phyloP scores from a whole-genome alignment of 495 filamentous ascomycete species.

The Pyrenopolyporus hunteri region DNA sequence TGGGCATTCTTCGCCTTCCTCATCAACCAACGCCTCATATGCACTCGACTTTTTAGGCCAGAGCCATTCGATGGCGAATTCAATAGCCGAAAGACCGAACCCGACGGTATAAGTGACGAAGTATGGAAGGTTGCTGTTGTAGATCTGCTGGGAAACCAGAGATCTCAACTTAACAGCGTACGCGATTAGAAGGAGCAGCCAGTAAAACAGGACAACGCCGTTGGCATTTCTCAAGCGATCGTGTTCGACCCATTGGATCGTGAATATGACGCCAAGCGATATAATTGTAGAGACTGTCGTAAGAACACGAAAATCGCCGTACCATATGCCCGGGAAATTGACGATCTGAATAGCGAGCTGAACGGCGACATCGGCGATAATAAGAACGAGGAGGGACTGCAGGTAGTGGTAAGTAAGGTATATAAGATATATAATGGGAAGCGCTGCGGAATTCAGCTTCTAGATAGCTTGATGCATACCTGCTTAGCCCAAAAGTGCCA shows the following conservation, averaged over 20 bases:
- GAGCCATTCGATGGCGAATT: constrained; percentile 88
- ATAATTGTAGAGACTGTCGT: constrained; percentile 77
- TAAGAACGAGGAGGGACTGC: constrained; percentile 71
- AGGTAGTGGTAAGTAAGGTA: constrained; percentile 35
- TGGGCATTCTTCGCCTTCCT: constrained; percentile 83
- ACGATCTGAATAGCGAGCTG: constrained; percentile 81
- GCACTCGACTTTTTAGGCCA: constrained; percentile 84
- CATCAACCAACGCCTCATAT: constrained; percentile 83
- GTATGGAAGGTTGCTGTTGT: constrained; percentile 68
- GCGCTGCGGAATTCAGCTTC: background rate
- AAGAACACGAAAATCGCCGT: constrained; percentile 88
- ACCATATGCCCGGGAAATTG: constrained; percentile 71
- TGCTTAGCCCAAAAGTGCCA: constrained; percentile 97
- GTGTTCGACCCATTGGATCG: constrained; percentile 94
- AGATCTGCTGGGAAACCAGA: constrained; percentile 76
- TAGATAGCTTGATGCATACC: constrained; percentile 57
- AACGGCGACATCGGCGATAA: constrained; percentile 69
- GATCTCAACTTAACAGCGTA: constrained; percentile 88
- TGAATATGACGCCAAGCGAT: constrained; percentile 78
- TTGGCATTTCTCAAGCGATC: constrained; percentile 86
- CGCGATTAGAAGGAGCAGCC: constrained; percentile 85
- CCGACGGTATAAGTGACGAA: constrained; percentile 80
- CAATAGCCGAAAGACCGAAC: constrained; percentile 71
- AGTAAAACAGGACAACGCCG: constrained; percentile 94
- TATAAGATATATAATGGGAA: background rate